A percentile compares a stretch with the other conserved stretches of the same genome.
Evolutionary conservation across 2,329 filamentous ascomycete genomes (phyloP).

Genomic region (Colletotrichum sp.): DNA sequence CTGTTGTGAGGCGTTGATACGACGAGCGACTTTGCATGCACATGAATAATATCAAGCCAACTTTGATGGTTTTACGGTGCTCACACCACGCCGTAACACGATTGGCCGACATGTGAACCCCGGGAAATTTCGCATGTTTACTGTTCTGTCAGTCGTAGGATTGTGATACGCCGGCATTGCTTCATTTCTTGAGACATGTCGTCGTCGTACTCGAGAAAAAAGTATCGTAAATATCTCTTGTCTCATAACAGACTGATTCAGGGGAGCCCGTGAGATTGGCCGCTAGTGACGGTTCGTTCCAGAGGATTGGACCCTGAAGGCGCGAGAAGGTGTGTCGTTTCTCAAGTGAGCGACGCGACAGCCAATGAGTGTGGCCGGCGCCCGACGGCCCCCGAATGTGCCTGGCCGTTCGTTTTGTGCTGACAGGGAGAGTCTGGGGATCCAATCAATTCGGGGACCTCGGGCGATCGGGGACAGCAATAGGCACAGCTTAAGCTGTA

Average conservation of each 20-base stretch:
- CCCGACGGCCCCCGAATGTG: neutral
- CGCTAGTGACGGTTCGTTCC: neutral
- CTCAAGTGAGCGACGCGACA: neutral
- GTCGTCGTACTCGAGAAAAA: neutral
- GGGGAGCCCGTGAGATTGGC: conserved; percentile 9
- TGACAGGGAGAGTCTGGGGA: neutral
- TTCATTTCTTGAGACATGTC: neutral
- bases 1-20: neutral
- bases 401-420: neutral
- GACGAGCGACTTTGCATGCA: neutral
- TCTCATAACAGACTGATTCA: neutral
- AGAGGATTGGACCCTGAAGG: neutral
- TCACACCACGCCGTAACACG: neutral
- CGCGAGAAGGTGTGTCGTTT: neutral
- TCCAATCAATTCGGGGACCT: neutral
- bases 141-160: neutral
- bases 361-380: neutral
- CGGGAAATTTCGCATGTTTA: neutral
- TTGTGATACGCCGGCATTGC: neutral
- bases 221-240: neutral
- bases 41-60: neutral
- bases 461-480: neutral
- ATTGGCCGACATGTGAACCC: neutral
- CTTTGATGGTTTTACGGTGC: neutral
- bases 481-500: neutral